Base-by-base conservation (phyloP, 2,329 filamentous ascomycete species). In the Grosmannia clavigera region DNA sequence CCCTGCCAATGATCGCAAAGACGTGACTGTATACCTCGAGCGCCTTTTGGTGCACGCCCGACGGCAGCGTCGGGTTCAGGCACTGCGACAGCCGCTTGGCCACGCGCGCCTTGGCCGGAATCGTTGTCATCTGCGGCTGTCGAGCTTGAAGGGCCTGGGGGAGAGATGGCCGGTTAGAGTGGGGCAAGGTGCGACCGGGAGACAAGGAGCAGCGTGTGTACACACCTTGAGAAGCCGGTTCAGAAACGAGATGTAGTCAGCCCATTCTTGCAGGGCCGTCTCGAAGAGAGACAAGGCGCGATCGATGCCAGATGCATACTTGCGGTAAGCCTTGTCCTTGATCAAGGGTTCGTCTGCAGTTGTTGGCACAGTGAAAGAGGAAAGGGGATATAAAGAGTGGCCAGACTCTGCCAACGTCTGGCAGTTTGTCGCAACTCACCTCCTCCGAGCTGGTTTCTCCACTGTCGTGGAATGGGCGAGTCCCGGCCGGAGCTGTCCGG, bases 171-270 rank as follows among this genome's bases (percentile, higher is more conserved):
- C 33, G 33, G 35, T 56, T 27, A 43, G 40, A 1, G 35, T 25
- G 3, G 6, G 62, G 54, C 19, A 22, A 27, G 40, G 27, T 4
- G 48, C 16, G 33, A 11, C 22, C 11, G 16, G 25, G 6, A 50
- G 46, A 35, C 7, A 27, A 53, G 25, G 51, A 48, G 46, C 19
- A 38, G 19, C 6, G 25, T 10, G 16, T 14, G 43, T 22, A 31
- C 56, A 19, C 19, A 92, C 90, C 83, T 96, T 97, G 63, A 96
- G 78, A 56, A 99, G 79, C 63, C 90, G 85, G 70, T 89, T 95
- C 60, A 99, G 76, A 71, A 97, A 99, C 22, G 92, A 96, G 68
- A 99, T 99, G 71, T 99, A 99, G 75, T 99, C 94, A 56, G 95
- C 94, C 94, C 94, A 99, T 83, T 99, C 94, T 74, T 97, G 91